These are phyloP conservation scores for Ophiostoma sp. DNA, from an alignment of 2,329 filamentous ascomycete genomes.

Conservation along the genomic window DNA sequence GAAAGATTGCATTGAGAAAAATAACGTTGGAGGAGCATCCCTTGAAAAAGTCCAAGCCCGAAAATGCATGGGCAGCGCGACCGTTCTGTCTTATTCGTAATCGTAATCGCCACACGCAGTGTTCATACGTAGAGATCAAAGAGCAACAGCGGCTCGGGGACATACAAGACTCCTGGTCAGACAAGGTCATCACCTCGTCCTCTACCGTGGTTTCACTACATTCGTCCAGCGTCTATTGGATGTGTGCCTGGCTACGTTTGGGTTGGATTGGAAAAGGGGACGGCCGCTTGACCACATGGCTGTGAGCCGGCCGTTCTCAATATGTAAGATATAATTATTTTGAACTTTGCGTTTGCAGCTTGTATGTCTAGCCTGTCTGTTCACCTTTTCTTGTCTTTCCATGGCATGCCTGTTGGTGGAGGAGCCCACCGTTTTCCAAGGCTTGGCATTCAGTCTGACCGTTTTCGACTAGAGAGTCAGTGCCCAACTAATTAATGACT, in stretches of 20 bases:
- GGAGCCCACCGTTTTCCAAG: no score
- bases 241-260: not conserved
- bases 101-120: constrained; percentile 5
- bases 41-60: not conserved
- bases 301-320: not conserved
- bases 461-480: no score
- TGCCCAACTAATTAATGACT: no score
- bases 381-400: no score
- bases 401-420: no score
- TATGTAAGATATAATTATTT: no score
- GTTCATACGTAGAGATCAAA: not conserved
- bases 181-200: not conserved
- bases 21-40: not conserved
- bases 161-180: constrained; percentile 1
- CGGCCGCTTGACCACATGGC: not conserved
- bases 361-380: no score
- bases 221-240: not conserved
- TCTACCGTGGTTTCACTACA: not conserved
- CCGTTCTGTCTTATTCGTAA: constrained; percentile 15
- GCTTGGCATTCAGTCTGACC: no score
- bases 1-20: not conserved
- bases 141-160: not conserved
- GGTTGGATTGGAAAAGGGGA: not conserved
- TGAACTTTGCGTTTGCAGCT: no score
- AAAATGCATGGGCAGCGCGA: not conserved